Base-by-base conservation (phyloP, 768 basidiomycete species). In the Heimioporus sp. region DNA sequence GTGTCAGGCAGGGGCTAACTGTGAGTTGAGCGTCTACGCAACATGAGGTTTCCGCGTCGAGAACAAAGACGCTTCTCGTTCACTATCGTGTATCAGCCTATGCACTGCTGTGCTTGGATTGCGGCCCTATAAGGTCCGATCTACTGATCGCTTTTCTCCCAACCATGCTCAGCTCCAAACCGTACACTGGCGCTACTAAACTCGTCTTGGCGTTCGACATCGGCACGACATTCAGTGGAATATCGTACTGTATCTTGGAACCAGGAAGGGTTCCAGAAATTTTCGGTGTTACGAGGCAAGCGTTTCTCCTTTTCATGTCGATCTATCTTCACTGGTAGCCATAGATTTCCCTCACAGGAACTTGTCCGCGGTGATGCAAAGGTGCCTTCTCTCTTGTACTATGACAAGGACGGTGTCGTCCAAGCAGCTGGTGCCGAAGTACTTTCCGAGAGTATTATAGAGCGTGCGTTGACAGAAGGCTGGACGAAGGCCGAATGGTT, bases 121-220 rank as follows among this genome's bases (percentile, higher is more conserved):
- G 7, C 7, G 24, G 24, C 24, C 24, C 24, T 28, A 28, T 28
- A 28, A 28, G 24, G 24, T 28, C 2, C 24, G 24, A 28, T 28
- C 24, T 6, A 28, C 24, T 28, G 24, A 3, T 7, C 24, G 7
- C 24, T 28, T 28, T 28, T 28, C 24, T 28, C 24, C 7, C 24
- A 43, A 16, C n/a, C 44, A 59, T 59, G 58, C 35, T n/a, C 5
- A 13, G n/a, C 28, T 43, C 32, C 12, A 52, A 48, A 37, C 37
- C 43, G 13, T 24, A 60, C 48, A 6, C 38, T 15, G 58, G 58
- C 0, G 21, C 50, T n/a, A 30, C 47, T 8, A 71, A 70, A 47
- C 65, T 79, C 3, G 68, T 78, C 0, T 52, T 80, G n/a, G 76
- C 75, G 0, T 74, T 79, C 43, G 78, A 79, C 39, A 62, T 80